A percentile compares a stretch with the other conserved stretches of the same genome.
phyloP scores from a whole-genome alignment of 176 grass and related monocot species.

The Hordeum marinum region DNA sequence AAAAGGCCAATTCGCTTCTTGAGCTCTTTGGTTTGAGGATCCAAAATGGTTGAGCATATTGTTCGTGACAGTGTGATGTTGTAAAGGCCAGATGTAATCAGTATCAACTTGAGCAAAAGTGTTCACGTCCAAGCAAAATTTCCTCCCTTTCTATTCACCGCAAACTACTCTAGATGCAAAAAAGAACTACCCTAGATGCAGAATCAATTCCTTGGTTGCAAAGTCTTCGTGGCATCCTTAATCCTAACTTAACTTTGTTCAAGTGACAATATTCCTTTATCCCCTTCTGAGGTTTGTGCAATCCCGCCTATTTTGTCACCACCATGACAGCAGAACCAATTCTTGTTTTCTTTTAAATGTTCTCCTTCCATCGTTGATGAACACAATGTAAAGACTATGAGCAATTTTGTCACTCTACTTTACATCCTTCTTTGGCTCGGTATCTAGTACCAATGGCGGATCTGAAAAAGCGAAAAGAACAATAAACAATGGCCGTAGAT shows the following conservation, averaged over 20 bases:
- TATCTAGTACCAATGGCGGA: constrained; percentile 22
- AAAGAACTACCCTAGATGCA: constrained; percentile 16
- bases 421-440: background rate
- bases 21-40: no score
- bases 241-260: constrained; percentile 14
- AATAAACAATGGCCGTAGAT: background rate
- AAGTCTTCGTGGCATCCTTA: background rate
- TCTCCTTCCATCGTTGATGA: background rate
- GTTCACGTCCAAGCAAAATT: no score
- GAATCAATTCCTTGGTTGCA: constrained; percentile 22
- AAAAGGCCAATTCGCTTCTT: no score
- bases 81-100: no score
- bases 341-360: no score
- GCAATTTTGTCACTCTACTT: background rate
- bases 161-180: no score
- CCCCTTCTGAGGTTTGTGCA: background rate
- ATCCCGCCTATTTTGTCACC: background rate
- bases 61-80: no score
- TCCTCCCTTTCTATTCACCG: no score
- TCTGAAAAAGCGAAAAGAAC: constrained; percentile 14
- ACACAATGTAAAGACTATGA: background rate
- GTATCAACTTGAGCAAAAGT: no score
- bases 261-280: constrained; percentile 19
- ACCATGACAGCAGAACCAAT: background rate
- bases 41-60: no score